These are phyloP conservation scores for Heliamphora pulchella DNA, from an alignment of 179 eudicot genomes.

Conservation along the genomic window DNA sequence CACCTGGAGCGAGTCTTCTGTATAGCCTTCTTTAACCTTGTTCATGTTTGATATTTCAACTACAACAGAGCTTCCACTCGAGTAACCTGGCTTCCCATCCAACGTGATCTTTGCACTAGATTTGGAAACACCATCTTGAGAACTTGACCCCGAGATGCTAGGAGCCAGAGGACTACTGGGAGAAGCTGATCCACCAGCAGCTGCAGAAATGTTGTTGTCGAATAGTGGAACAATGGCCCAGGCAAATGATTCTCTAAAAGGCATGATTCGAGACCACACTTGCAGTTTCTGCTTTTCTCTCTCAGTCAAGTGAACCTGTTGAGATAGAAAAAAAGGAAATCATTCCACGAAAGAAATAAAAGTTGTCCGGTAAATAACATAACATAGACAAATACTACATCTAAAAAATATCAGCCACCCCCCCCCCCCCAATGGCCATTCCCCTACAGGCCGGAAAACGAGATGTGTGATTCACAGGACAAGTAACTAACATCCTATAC, in stretches of 20 bases:
- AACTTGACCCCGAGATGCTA: constrained; percentile 62
- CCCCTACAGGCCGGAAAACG: no score
- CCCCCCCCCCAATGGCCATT: no score
- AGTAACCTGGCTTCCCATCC: constrained; percentile 77
- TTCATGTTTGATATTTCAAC: constrained; percentile 93
- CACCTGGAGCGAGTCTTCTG: constrained; percentile 95
- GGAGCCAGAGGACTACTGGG: constrained; percentile 88
- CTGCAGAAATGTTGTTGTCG: constrained; percentile 61
- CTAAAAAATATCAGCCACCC: background rate
- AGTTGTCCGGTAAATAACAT: background rate
- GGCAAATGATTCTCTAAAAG: constrained; percentile 91
- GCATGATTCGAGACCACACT: constrained; percentile 97
- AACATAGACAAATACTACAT: background rate
- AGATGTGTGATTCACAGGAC: no score
- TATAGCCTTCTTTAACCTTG: constrained; percentile 96
- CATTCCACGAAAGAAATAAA: background rate
- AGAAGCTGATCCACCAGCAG: constrained; percentile 85
- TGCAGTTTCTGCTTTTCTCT: constrained; percentile 97
- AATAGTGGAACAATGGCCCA: constrained; percentile 97
- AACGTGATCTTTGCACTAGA: constrained; percentile 68
- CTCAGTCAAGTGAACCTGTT: constrained; percentile 87
- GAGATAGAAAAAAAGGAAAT: constrained; percentile 7
- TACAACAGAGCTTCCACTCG: constrained; percentile 81
- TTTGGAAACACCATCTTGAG: constrained; percentile 72
- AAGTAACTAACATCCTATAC: no score